phyloP scores from a whole-genome alignment of 148 eudicot genomes.

The Spergularia marina region DNA sequence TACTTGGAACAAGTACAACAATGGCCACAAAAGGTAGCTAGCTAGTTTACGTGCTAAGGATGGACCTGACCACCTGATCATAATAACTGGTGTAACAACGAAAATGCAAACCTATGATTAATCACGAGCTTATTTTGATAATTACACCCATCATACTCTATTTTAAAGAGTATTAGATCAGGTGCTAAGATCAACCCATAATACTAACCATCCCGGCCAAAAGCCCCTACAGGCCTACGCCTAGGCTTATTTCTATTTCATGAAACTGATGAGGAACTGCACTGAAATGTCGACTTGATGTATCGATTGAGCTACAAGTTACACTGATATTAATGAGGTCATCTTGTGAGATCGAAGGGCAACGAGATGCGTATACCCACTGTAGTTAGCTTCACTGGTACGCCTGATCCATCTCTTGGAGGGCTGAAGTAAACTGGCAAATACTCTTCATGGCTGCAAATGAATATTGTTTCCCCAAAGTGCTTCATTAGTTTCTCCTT shows the following conservation, averaged over 20 bases:
- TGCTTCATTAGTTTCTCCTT: conserved; percentile 42
- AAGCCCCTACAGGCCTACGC: neutral
- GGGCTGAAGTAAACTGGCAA: conserved; percentile 51
- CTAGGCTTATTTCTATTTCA: no score
- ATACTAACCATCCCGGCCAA: neutral
- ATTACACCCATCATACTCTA: conserved; percentile 5
- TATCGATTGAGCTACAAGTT: no score
- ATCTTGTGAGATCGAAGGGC: neutral
- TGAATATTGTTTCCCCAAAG: conserved; percentile 36
- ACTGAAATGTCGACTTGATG: no score
- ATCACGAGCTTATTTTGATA: conserved; percentile 11
- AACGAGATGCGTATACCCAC: conserved; percentile 15
- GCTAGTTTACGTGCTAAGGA: neutral
- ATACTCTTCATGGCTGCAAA: conserved; percentile 44
- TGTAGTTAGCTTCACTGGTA: conserved; percentile 11
- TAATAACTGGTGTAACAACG: conserved; percentile 1
- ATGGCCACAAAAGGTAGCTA: neutral
- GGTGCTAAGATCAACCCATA: conserved; percentile 17
- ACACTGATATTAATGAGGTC: neutral
- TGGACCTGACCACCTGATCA: neutral
- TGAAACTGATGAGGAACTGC: no score
- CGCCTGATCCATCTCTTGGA: conserved; percentile 41
- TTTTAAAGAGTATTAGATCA: neutral
- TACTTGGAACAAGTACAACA: neutral
- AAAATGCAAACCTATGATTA: conserved; percentile 19